Conservation (phyloP, 345 rosid genomes). For the Orychophragmus violaceus region DNA sequence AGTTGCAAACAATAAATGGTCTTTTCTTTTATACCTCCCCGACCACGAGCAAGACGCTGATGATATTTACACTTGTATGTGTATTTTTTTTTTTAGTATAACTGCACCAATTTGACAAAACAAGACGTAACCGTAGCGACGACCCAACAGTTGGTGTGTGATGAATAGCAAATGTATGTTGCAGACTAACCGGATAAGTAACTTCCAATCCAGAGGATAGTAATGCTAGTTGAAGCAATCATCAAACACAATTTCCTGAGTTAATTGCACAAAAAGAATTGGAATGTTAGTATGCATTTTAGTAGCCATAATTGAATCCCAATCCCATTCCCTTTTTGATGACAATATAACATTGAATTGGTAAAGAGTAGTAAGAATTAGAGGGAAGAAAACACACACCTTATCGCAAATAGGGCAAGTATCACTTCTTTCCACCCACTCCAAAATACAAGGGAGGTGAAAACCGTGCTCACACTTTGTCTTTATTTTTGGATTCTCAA, state of each 20-base stretch:
- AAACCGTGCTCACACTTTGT: slow-evolving; percentile 82
- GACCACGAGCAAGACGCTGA: neutral
- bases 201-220: neutral
- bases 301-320: neutral
- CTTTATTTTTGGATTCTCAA: slow-evolving; percentile 69
- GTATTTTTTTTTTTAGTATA: neutral
- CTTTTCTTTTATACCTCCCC: neutral
- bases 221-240: slow-evolving; percentile 22
- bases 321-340: neutral
- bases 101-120: neutral
- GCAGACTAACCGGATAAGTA: slow-evolving; percentile 6
- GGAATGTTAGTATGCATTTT: neutral
- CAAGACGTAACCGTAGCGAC: neutral
- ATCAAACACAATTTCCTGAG: slow-evolving; percentile 17
- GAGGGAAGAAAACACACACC: slow-evolving; percentile 39
- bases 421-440: slow-evolving; percentile 94
- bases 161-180: neutral
- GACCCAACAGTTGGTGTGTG: neutral
- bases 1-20: neutral
- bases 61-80: slow-evolving; percentile 19
- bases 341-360: neutral
- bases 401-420: slow-evolving; percentile 81
- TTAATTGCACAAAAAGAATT: neutral
- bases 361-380: neutral
- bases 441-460: slow-evolving; percentile 81